These are phyloP conservation scores for Leishmania mexicana DNA, from an alignment of 208 protist genomes.

Conservation along the genomic window DNA sequence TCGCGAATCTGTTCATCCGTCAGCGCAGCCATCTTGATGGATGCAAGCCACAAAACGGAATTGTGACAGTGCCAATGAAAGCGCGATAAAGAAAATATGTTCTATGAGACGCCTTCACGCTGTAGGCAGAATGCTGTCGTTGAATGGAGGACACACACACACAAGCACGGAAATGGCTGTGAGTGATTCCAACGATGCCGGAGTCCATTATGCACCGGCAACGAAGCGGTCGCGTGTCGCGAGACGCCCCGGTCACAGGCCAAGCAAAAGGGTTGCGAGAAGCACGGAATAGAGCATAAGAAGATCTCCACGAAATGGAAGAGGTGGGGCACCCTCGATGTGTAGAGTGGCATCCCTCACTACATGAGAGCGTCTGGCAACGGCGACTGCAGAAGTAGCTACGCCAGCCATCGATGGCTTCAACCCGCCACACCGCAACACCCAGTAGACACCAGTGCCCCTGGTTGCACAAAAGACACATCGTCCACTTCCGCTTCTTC, in stretches of 20 bases:
- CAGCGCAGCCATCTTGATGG: slow-evolving; percentile 77
- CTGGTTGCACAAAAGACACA: neutral
- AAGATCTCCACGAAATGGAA: neutral
- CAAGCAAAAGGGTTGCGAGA: neutral
- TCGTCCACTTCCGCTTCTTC: no score
- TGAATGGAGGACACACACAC: neutral
- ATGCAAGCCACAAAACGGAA: slow-evolving; percentile 2
- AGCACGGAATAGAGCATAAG: neutral
- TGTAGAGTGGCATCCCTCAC: neutral
- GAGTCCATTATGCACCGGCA: neutral
- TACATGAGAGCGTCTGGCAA: neutral
- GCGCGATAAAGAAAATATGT: neutral
- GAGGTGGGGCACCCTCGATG: neutral
- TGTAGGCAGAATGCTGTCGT: neutral
- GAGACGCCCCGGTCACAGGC: neutral
- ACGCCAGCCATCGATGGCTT: neutral
- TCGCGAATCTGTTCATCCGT: slow-evolving; percentile 95
- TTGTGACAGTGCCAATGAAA: neutral
- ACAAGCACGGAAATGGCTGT: neutral
- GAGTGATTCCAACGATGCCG: neutral
- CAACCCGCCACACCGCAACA: no score
- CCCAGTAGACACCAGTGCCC: neutral
- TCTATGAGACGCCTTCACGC: neutral
- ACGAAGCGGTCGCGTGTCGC: neutral
- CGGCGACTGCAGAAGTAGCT: neutral